These are phyloP conservation scores for Cnidoscolus chayamansa DNA, from an alignment of 441 rosid species.

Conservation along the genomic window DNA sequence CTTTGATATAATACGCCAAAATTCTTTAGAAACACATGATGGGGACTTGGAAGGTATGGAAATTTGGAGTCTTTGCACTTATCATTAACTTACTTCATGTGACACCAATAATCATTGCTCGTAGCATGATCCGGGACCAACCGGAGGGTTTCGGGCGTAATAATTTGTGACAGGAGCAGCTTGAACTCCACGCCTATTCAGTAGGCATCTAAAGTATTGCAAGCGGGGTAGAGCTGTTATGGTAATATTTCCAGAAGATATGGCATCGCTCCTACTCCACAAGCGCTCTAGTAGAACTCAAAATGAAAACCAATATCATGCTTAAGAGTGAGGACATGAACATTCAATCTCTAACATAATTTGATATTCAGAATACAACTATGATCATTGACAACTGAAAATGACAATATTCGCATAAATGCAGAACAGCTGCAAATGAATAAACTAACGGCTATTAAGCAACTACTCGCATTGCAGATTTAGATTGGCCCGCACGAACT, in stretches of 20 bases:
- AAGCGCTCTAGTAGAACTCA: conserved; percentile 48
- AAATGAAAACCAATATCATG: neutral
- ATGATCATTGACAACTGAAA: neutral
- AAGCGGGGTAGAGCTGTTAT: conserved; percentile 56
- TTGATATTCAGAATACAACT: neutral
- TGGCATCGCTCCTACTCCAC: conserved; percentile 68
- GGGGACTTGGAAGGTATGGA: neutral
- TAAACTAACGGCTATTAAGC: neutral
- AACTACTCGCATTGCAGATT: neutral
- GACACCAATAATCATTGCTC: conserved; percentile 38
- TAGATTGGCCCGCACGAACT: neutral
- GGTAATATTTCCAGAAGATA: conserved; percentile 42
- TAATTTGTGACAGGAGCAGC: conserved; percentile 72
- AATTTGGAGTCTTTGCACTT: conserved; percentile 6
- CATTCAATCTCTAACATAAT: neutral
- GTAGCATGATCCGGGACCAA: conserved; percentile 86
- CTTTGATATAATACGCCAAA: too few relatives aligned
- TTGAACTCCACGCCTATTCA: conserved; percentile 69
- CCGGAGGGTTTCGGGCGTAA: conserved; percentile 62
- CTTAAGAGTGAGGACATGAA: neutral
- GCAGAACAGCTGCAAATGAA: neutral
- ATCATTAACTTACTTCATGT: conserved; percentile 2
- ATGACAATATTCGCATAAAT: neutral
- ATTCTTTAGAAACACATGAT: neutral
- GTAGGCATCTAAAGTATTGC: conserved; percentile 81